A percentile compares a stretch with the other conserved stretches of the same genome.
phyloP scores from a whole-genome alignment of 2,329 filamentous ascomycete genomes.

The Coleophoma eucalyptorum region DNA sequence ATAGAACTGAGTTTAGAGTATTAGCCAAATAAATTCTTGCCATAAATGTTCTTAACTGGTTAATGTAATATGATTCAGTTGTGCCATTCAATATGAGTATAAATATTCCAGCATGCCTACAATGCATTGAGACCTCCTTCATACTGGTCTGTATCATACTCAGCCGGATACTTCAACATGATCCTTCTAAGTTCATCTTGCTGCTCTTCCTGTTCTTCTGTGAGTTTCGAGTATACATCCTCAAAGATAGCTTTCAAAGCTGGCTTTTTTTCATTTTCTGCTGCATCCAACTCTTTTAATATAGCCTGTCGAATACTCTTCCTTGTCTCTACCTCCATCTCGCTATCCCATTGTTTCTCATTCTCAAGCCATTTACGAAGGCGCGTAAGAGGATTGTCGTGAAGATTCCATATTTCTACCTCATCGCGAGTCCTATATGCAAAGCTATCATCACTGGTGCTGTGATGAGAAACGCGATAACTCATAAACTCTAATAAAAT shows the following conservation, averaged over 20 bases:
- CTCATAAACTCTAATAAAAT: constrained; percentile 90
- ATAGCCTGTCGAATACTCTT: constrained; percentile 66
- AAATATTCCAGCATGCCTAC: too few species aligned
- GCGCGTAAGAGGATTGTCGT: constrained; percentile 80
- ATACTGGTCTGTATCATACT: constrained; percentile 77
- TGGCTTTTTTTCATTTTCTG: constrained; percentile 74
- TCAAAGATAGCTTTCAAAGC: constrained; percentile 68
- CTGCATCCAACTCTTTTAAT: constrained; percentile 74
- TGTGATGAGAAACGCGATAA: constrained; percentile 91
- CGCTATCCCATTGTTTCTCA: constrained; percentile 76
- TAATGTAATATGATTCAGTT: too few species aligned
- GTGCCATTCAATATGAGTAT: too few species aligned
- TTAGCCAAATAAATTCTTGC: too few species aligned
- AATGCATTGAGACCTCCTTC: constrained; percentile 68
- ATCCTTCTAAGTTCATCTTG: constrained; percentile 68
- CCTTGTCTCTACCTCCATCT: constrained; percentile 68
- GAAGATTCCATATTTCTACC: constrained; percentile 84
- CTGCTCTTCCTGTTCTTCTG: constrained; percentile 70
- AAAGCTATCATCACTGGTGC: constrained; percentile 90
- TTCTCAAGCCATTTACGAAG: constrained; percentile 85
- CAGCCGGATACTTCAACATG: constrained; percentile 76
- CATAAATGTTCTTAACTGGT: too few species aligned
- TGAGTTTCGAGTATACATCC: constrained; percentile 81
- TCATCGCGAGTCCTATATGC: constrained; percentile 87
- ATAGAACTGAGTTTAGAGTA: too few species aligned